These are phyloP conservation scores for Areca catechu DNA, from an alignment of 176 grass and related monocot genomes.

Conservation along the genomic window DNA sequence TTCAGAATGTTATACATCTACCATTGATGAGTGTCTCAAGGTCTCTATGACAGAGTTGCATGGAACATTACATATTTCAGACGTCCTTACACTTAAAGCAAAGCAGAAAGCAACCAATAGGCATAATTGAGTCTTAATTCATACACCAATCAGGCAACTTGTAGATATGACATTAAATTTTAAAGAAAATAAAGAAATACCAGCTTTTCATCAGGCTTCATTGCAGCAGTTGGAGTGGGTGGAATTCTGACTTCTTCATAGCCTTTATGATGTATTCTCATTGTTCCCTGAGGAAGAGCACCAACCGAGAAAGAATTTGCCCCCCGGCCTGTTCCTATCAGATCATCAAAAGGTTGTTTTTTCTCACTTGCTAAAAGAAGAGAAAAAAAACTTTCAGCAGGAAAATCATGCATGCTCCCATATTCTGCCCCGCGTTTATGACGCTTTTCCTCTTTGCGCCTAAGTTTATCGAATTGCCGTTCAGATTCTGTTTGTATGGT, in stretches of 20 bases:
- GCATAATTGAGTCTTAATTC: not conserved
- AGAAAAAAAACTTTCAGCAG: conserved; percentile 54
- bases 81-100: not conserved
- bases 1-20: too few relatives aligned
- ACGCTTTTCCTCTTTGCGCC: conserved; percentile 88
- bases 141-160: not conserved
- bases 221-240: conserved; percentile 56
- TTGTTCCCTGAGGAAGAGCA: conserved; percentile 92
- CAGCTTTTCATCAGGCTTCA: conserved; percentile 80
- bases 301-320: conserved; percentile 36
- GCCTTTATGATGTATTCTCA: conserved; percentile 59
- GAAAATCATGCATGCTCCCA: conserved; percentile 48
- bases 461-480: conserved; percentile 87
- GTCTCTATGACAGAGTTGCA: not conserved
- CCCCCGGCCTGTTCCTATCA: conserved; percentile 71
- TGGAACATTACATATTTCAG: not conserved
- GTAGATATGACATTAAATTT: too few relatives aligned
- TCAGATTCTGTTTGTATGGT: conserved; percentile 81
- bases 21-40: not conserved
- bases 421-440: conserved; percentile 45
- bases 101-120: not conserved
- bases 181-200: conserved; percentile 22
- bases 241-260: conserved; percentile 98
- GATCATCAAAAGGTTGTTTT: conserved; percentile 77
- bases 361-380: conserved; percentile 81